phyloP scores from a whole-genome alignment of 208 protist genomes.

The Angomonas desouzai region DNA sequence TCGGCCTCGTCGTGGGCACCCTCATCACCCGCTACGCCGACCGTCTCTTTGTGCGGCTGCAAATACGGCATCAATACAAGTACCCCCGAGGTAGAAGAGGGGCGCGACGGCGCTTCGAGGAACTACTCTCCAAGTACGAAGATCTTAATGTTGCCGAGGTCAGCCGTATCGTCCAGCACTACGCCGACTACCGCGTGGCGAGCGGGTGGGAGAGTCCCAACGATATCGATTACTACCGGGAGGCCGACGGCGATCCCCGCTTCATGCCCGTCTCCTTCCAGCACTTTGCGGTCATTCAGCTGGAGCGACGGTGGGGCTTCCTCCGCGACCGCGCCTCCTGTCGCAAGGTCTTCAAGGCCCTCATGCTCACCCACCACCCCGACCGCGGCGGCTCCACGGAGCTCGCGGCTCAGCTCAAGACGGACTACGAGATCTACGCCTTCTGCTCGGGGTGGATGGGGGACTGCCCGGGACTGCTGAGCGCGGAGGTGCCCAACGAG shows the following conservation, averaged over 20 bases:
- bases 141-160: conserved; percentile 60
- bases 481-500: conserved; percentile 6
- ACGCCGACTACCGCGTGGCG: conserved; percentile 72
- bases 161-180: conserved; percentile 67
- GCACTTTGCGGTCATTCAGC: conserved; percentile 73
- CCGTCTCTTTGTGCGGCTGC: conserved; percentile 47
- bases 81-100: conserved; percentile 51
- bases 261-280: conserved; percentile 71
- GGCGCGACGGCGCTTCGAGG: conserved; percentile 53
- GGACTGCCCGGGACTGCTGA: conserved; percentile 37
- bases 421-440: conserved; percentile 72
- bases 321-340: conserved; percentile 53
- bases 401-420: conserved; percentile 58
- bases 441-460: conserved; percentile 64
- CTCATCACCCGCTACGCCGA: conserved; percentile 68
- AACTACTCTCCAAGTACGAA: conserved; percentile 45
- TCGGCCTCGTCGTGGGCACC: conserved; percentile 50
- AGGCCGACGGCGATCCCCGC: conserved; percentile 40
- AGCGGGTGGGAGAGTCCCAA: conserved; percentile 66
- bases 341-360: conserved; percentile 51
- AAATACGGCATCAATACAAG: conserved; percentile 59
- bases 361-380: conserved; percentile 71
- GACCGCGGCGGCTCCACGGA: conserved; percentile 55
- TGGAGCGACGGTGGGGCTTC: conserved; percentile 76
- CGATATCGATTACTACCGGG: conserved; percentile 63